Conservation (phyloP, 805 yeast species). For the Suhomyces vadensis region DNA sequence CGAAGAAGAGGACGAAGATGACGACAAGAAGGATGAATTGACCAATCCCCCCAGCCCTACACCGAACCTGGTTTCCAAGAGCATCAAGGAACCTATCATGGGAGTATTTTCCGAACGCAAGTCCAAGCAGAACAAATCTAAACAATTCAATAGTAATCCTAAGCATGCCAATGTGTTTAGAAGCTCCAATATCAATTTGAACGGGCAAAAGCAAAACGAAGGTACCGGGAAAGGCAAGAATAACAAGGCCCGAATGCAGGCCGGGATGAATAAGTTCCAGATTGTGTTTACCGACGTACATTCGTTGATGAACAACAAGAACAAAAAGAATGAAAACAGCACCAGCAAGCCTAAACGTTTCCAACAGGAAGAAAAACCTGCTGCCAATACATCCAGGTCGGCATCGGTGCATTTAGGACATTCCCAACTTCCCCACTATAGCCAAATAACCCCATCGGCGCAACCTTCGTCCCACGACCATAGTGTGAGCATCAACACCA, state of each 20-base stretch:
- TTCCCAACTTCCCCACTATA: not conserved
- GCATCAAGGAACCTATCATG: conserved; percentile 32
- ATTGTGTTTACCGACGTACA: conserved; percentile 45
- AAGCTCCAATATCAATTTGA: conserved; percentile 3
- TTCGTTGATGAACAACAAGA: conserved; percentile 14
- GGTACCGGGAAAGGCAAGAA: conserved; percentile 6
- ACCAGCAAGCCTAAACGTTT: not conserved
- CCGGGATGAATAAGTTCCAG: conserved; percentile 48
- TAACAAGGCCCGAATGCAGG: conserved; percentile 26
- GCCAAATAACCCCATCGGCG: conserved; percentile 1
- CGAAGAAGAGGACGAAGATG: conserved; percentile 9
- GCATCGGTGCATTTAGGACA: not conserved
- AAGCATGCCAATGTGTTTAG: not conserved
- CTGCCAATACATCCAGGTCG: not conserved
- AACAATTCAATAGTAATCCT: not conserved
- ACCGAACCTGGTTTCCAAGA: conserved; percentile 29
- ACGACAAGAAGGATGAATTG: conserved; percentile 3
- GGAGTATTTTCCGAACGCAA: conserved; percentile 38
- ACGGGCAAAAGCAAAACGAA: not conserved
- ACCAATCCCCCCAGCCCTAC: conserved; percentile 39
- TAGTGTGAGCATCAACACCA: conserved; percentile 14
- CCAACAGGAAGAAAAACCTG: not conserved
- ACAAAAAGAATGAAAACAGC: conserved; percentile 10
- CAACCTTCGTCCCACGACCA: conserved; percentile 8
- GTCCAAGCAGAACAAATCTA: conserved; percentile 7